Conservation (phyloP, 306 rosid species). For the Quercus dentata region DNA sequence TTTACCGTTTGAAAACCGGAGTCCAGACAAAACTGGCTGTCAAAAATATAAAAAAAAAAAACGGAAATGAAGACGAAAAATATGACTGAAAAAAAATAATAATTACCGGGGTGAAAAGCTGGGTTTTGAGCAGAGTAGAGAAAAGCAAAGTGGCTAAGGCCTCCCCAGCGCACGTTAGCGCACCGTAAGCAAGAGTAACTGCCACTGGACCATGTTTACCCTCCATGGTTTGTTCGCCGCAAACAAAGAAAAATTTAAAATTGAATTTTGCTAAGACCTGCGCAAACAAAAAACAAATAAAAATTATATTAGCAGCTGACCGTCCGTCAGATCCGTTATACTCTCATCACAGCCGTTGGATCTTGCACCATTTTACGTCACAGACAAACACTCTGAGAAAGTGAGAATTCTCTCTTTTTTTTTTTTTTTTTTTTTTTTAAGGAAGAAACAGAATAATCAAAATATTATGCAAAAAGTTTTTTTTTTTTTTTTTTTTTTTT, state of each 20-base stretch:
- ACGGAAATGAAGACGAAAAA: neutral
- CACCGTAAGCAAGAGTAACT: constrained; percentile 42
- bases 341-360: constrained; percentile 32
- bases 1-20: neutral
- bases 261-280: neutral
- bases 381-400: neutral
- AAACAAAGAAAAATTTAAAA: constrained; percentile 17
- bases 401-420: neutral
- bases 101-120: constrained; percentile 57
- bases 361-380: constrained; percentile 12
- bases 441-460: neutral
- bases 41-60: neutral
- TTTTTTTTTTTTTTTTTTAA: neutral
- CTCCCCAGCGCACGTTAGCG: constrained; percentile 58
- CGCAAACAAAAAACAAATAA: neutral
- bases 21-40: neutral
- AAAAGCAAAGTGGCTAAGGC: constrained; percentile 50
- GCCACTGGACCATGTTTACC: constrained; percentile 39
- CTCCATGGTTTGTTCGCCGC: constrained; percentile 52
- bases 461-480: neutral
- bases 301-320: constrained; percentile 21
- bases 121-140: constrained; percentile 60
- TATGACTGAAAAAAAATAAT: neutral
- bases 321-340: constrained; percentile 45
- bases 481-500: neutral